A percentile compares a stretch with the other conserved stretches of the same genome.
Evolutionary conservation across 2,329 filamentous ascomycete species (phyloP).

Genomic region (Sporothrix protearum): DNA sequence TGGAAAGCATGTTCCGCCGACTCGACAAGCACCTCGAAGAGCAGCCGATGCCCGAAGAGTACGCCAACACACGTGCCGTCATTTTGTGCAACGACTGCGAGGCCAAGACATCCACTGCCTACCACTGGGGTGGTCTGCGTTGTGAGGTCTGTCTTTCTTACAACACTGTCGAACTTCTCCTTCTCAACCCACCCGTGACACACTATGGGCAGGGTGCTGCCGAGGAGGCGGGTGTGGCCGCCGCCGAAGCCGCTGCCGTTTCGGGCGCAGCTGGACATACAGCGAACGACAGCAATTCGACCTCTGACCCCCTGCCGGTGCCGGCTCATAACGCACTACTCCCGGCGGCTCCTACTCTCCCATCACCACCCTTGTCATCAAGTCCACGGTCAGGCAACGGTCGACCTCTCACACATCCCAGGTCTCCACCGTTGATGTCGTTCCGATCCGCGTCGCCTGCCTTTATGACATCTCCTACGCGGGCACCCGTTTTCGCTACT

Average conservation of each 20-base stretch:
- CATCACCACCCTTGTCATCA: conserved; percentile 3
- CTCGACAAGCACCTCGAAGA: conserved; percentile 79
- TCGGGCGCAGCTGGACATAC: not conserved
- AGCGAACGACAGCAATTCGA: not conserved
- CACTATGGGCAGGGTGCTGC: conserved; percentile 27
- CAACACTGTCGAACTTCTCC: conserved; percentile 62
- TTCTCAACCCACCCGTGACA: conserved; percentile 48
- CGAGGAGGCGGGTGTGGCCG: not conserved
- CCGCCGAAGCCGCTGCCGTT: not conserved
- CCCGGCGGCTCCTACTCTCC: not conserved
- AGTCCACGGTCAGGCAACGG: conserved; percentile 13
- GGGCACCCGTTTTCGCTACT: conserved; percentile 19
- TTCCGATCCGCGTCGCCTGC: conserved; percentile 43
- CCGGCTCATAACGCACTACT: not conserved
- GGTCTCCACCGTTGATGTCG: conserved; percentile 29
- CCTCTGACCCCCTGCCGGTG: not conserved
- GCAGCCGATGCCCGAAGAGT: conserved; percentile 90
- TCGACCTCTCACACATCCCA: not conserved
- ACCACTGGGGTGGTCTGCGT: conserved; percentile 93
- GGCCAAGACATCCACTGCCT: conserved; percentile 77
- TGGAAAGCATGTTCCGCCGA: conserved; percentile 92
- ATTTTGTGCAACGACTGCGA: conserved; percentile 95
- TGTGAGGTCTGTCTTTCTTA: conserved; percentile 71
- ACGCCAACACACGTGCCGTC: conserved; percentile 72
- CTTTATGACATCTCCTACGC: conserved; percentile 23